Conservation (phyloP, 2,329 filamentous ascomycete species). For the Cladosporium cucumerinum region DNA sequence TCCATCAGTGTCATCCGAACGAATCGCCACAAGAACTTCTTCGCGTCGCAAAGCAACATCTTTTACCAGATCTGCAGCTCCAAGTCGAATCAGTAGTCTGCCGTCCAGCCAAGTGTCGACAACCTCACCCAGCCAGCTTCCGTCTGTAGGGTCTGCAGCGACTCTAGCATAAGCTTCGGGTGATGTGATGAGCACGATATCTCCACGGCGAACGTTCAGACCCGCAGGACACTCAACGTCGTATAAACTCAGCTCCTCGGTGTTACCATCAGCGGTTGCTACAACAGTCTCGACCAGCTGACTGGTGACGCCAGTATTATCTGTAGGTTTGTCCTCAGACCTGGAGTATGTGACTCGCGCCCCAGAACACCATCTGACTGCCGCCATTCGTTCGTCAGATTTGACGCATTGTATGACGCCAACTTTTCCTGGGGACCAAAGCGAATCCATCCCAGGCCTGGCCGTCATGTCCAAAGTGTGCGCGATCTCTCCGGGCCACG, state of each 20-base stretch:
- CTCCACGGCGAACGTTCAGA: slow-evolving; percentile 48
- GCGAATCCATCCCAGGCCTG: slow-evolving; percentile 21
- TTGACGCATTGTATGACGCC: slow-evolving; percentile 58
- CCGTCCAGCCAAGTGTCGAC: slow-evolving; percentile 53
- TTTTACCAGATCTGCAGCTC: slow-evolving; percentile 46
- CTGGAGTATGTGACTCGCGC: slow-evolving; percentile 57
- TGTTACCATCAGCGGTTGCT: slow-evolving; percentile 19
- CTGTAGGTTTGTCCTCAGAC: slow-evolving; percentile 44
- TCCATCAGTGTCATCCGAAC: slow-evolving; percentile 31
- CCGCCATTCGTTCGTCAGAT: slow-evolving; percentile 54
- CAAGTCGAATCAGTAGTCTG: slow-evolving; percentile 52
- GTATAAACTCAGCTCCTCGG: slow-evolving; percentile 57
- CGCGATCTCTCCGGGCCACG: slow-evolving; percentile 55
- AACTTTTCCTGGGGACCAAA: slow-evolving; percentile 42
- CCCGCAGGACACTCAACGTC: slow-evolving; percentile 53
- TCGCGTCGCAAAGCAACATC: slow-evolving; percentile 52
- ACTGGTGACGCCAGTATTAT: not conserved
- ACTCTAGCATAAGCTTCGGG: slow-evolving; percentile 25
- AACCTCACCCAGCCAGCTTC: slow-evolving; percentile 55
- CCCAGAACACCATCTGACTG: slow-evolving; percentile 53
- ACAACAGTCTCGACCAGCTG: slow-evolving; percentile 18
- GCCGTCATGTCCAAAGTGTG: slow-evolving; percentile 26
- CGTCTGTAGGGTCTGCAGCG: slow-evolving; percentile 16
- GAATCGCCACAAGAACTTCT: slow-evolving; percentile 47
- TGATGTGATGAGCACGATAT: slow-evolving; percentile 49